These are phyloP conservation scores for Fusarium albidum DNA, from an alignment of 2,329 filamentous ascomycete species.

Conservation along the genomic window DNA sequence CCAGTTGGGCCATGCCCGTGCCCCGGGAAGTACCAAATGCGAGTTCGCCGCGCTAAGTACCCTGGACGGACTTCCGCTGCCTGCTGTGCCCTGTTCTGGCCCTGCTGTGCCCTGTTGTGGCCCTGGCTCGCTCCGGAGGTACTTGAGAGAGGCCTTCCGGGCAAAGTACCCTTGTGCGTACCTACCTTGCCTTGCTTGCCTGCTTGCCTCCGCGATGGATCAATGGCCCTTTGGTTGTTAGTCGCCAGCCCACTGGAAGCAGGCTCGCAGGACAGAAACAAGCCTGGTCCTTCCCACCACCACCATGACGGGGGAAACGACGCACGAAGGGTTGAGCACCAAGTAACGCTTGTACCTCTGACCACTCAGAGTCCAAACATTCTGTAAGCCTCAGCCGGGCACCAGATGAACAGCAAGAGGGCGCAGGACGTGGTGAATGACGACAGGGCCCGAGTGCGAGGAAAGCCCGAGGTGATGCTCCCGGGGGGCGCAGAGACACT, in stretches of 20 bases:
- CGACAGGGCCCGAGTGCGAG: constrained; percentile 7
- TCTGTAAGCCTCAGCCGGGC: constrained; percentile 33
- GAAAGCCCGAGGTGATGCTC: constrained; percentile 15
- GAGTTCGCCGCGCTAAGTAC: constrained; percentile 30
- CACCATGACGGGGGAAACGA: constrained; percentile 20
- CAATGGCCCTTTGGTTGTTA: no score
- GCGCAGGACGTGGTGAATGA: constrained; percentile 28
- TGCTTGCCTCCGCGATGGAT: no score
- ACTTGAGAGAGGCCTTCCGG: constrained; percentile 8
- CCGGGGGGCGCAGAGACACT: no score
- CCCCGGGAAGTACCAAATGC: constrained; percentile 25
- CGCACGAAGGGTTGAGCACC: constrained; percentile 32
- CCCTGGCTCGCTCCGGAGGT: constrained; percentile 6
- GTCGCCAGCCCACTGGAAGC: no score
- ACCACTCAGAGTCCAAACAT: constrained; percentile 24
- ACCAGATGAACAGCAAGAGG: constrained; percentile 3
- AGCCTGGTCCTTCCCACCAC: constrained; percentile 31
- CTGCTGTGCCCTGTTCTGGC: constrained; percentile 6
- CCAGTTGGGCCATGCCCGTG: constrained; percentile 20
- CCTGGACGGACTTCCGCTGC: constrained; percentile 16
- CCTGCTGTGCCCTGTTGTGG: constrained; percentile 6
- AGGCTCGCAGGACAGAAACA: no score
- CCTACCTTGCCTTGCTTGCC: no score
- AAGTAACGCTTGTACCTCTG: constrained; percentile 28
- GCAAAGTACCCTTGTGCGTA: constrained; percentile 6